Base-by-base conservation (phyloP, 805 yeast species). In the Nadsonia fulvescens region DNA sequence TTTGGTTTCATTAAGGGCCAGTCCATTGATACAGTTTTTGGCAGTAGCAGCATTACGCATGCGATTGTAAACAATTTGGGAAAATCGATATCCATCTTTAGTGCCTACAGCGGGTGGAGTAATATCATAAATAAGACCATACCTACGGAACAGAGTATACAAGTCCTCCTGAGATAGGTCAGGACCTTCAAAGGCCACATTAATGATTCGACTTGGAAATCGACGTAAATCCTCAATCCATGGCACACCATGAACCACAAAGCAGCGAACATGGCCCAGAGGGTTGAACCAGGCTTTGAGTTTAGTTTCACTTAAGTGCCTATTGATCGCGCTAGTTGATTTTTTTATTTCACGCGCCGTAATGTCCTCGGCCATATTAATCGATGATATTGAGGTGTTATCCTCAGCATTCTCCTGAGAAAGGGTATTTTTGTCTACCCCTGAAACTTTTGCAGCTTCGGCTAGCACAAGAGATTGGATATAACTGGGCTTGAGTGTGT, bases 171-270 rank as follows among this genome's bases (percentile, higher is more conserved):
- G 91, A 0, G 75, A 62, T 32, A 86, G 51, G 5, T 70, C 59
- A 0, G 70, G 68, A 2, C 94, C 95, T 36, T 74, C 81, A 44
- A 74, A 83, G 14, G 61, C 58, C 4, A 86, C 69, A 29, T 65
- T 62, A 13, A 89, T 49, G 8, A 58, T 56, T 6, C 60, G 51
- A 28, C 74, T 68, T 6, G 93, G 92, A 36, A 61, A 65, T 34
- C 94, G 54, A 38, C 78, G 64, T 46, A 89, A 56, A 45, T 89
- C 98, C 51, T 86, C 96, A 33, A 89, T 75, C 94, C 95, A 86
- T 0, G 99, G 98, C 2, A 64, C 57, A 34, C 99, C 99, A 38
- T 75, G 72, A 1, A 89, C 95, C 1, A 76, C 70, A 60, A 72
- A 28, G 63, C 73, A 32, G 55, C 53, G 2, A 73, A 75, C 30